phyloP scores from a whole-genome alignment of 768 basidiomycete genomes.

The Sarcomyxa edulis region DNA sequence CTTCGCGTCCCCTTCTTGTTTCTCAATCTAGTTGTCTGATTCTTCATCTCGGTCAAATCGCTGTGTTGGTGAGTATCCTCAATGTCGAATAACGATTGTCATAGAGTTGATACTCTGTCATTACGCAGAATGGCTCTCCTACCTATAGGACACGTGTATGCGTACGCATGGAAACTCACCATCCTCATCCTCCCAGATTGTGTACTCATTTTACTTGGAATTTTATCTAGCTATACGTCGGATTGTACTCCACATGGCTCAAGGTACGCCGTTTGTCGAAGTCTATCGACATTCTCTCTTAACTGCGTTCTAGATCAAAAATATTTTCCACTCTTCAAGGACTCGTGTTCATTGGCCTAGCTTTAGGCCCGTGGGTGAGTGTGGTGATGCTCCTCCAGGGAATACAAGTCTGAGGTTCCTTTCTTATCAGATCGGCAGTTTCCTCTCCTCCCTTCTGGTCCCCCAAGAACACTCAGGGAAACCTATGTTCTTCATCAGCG shows the following conservation, averaged over 20 bases:
- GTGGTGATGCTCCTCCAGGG: slow-evolving; percentile 15
- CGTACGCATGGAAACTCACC: no score
- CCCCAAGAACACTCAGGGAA: slow-evolving; percentile 53
- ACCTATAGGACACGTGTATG: no score
- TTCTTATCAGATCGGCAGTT: slow-evolving; percentile 33
- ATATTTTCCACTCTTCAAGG: slow-evolving; percentile 68
- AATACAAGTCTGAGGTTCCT: neutral
- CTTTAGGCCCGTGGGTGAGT: slow-evolving; percentile 72
- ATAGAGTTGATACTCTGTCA: no score
- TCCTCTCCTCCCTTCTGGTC: slow-evolving; percentile 40
- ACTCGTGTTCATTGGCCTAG: slow-evolving; percentile 71
- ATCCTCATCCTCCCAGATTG: no score
- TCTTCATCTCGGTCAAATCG: no score
- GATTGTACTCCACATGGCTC: slow-evolving; percentile 51
- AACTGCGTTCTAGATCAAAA: no score
- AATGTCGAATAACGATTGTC: no score
- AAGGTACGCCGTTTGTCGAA: no score
- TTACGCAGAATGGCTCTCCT: no score
- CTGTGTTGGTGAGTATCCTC: no score
- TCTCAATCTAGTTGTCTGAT: slow-evolving; percentile 17
- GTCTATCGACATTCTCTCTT: no score
- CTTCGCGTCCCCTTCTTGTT: slow-evolving; percentile 28
- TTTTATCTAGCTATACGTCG: slow-evolving; percentile 49
- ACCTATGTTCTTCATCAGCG: slow-evolving; percentile 41
- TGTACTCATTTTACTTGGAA: no score